Evolutionary conservation across 352 stramenopile species (phyloP).

Genomic region (Stephanocyclus meneghinianus): DNA sequence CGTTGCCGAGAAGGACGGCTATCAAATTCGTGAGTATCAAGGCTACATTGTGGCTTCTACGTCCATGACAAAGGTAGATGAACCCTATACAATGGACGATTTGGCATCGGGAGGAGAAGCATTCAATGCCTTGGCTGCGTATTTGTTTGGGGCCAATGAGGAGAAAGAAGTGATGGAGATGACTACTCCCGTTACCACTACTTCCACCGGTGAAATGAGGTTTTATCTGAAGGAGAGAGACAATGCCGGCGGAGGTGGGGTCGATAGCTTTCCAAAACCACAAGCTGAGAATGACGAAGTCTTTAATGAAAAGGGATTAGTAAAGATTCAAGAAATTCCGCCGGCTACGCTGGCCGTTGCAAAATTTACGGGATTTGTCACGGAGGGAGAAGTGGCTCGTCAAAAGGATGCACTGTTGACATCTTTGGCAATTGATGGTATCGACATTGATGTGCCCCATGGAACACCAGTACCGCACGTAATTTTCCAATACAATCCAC

Average conservation of each 20-base stretch:
- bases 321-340: slow-evolving; percentile 71
- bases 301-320: slow-evolving; percentile 56
- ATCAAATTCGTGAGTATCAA: slow-evolving; percentile 81
- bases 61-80: slow-evolving; percentile 53
- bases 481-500: slow-evolving; percentile 86
- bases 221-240: slow-evolving; percentile 79
- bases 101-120: slow-evolving; percentile 62
- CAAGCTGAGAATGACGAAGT: slow-evolving; percentile 47
- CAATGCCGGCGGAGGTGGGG: neutral
- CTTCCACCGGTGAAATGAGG: slow-evolving; percentile 79
- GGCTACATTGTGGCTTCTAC: slow-evolving; percentile 72
- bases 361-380: slow-evolving; percentile 84
- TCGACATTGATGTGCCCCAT: slow-evolving; percentile 78
- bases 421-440: slow-evolving; percentile 67
- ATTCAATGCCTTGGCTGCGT: slow-evolving; percentile 84
- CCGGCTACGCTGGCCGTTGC: slow-evolving; percentile 64
- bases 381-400: slow-evolving; percentile 78
- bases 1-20: slow-evolving; percentile 47
- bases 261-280: slow-evolving; percentile 33
- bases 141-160: slow-evolving; percentile 85
- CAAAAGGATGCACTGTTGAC: slow-evolving; percentile 80
- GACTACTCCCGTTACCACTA: slow-evolving; percentile 84
- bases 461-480: slow-evolving; percentile 69
- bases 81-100: slow-evolving; percentile 59
- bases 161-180: slow-evolving; percentile 82